Conservation (phyloP, 75 land plant genomes). For the Sequoia sempervirens region DNA sequence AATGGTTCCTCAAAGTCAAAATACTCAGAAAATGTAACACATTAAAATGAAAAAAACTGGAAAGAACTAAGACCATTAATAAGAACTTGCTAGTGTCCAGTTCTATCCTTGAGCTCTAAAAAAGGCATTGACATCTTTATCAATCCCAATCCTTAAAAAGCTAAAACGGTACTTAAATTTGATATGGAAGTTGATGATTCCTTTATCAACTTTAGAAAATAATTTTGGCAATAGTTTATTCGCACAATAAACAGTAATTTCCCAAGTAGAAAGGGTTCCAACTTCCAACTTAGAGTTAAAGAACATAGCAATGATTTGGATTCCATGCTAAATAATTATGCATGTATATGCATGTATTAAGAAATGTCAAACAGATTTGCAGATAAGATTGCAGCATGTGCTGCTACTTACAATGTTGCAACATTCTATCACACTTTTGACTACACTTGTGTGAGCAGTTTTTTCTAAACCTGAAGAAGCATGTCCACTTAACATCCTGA, state of each 20-base stretch:
- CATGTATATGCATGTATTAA: neutral
- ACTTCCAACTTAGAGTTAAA: neutral
- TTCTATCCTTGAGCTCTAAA: neutral
- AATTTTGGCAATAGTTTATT: neutral
- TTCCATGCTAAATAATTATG: neutral
- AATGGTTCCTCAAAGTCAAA: neutral
- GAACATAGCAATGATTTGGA: neutral
- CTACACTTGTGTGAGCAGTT: neutral
- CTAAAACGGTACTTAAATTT: neutral
- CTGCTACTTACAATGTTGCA: neutral
- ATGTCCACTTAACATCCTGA: neutral
- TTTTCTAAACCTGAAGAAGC: neutral
- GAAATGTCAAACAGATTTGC: neutral
- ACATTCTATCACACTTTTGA: neutral
- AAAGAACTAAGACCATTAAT: neutral
- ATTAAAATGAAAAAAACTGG: neutral
- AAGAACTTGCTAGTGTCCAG: neutral
- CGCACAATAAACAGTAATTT: neutral
- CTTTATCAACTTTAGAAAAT: neutral
- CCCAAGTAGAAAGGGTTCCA: neutral
- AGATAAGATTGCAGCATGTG: neutral
- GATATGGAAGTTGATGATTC: neutral
- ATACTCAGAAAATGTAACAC: neutral
- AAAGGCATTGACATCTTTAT: neutral
- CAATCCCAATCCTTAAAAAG: neutral